These are phyloP conservation scores for Ophiostoma novo-ulmi DNA, from an alignment of 2,329 filamentous ascomycete genomes.

Conservation along the genomic window DNA sequence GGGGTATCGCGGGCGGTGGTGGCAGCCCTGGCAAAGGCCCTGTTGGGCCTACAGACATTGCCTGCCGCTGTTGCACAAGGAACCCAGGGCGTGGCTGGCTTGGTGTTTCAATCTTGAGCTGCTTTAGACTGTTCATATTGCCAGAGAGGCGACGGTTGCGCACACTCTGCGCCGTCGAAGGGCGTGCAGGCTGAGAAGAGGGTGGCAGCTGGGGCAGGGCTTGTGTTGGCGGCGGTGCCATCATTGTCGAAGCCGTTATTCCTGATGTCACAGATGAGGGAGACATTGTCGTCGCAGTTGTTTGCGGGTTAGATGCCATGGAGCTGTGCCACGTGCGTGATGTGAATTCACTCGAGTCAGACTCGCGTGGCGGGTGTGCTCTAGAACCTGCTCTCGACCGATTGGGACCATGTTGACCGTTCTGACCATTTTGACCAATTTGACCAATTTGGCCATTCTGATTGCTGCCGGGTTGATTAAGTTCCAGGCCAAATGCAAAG, in stretches of 20 bases:
- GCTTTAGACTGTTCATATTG: constrained; percentile 56
- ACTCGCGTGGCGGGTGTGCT: constrained; percentile 60
- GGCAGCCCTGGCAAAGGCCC: neutral
- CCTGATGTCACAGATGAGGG: constrained; percentile 60
- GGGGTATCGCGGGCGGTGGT: constrained; percentile 10
- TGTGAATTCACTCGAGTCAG: constrained; percentile 75
- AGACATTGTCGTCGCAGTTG: constrained; percentile 62
- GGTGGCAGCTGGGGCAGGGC: constrained; percentile 40
- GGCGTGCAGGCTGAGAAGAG: constrained; percentile 41
- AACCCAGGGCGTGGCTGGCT: constrained; percentile 27
- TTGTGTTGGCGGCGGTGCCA: constrained; percentile 47
- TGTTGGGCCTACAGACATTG: constrained; percentile 34
- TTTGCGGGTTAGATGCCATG: constrained; percentile 61
- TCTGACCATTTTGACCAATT: constrained; percentile 46
- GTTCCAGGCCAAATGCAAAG: constrained; percentile 66
- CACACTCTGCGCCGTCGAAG: constrained; percentile 51
- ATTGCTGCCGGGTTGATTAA: neutral
- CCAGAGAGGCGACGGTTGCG: constrained; percentile 74
- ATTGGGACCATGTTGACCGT: neutral
- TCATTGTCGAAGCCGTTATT: constrained; percentile 30
- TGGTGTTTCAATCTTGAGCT: constrained; percentile 80
- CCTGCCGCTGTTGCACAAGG: constrained; percentile 42
- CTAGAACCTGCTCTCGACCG: neutral
- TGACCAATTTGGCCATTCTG: constrained; percentile 35
- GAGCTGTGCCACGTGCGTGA: constrained; percentile 77